These are phyloP conservation scores for Ogataea allantospora DNA, from an alignment of 805 yeast genomes.

Conservation along the genomic window DNA sequence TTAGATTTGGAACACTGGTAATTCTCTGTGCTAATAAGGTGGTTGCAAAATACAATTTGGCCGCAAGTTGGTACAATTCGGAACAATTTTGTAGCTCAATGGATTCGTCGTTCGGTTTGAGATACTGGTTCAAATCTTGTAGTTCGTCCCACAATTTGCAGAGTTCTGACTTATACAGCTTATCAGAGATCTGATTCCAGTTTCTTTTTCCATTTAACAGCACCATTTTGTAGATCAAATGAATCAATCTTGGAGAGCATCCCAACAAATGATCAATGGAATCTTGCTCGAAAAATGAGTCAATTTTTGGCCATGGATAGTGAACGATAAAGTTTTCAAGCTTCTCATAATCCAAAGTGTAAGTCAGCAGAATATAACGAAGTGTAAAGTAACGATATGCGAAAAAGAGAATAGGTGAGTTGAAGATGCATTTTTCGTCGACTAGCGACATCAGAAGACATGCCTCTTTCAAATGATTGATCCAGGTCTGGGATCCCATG, in stretches of 20 bases:
- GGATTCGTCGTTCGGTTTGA: conserved; percentile 1
- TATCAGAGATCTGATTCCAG: conserved; percentile 1
- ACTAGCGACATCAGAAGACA: conserved; percentile 27
- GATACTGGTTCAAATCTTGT: conserved; percentile 10
- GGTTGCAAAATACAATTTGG: conserved; percentile 21
- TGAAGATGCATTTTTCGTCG: conserved; percentile 3
- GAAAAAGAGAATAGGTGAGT: conserved; percentile 24
- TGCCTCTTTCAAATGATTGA: conserved; percentile 31
- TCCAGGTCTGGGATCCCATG: conserved; percentile 29
- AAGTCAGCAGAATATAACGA: conserved; percentile 27
- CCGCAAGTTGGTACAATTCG: conserved; percentile 20
- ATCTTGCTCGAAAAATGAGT: conserved; percentile 21
- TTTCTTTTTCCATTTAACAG: conserved; percentile 17
- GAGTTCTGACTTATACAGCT: conserved; percentile 7
- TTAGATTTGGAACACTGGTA: not conserved
- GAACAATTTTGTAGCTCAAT: conserved; percentile 22
- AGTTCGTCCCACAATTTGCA: conserved; percentile 14
- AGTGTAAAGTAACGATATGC: conserved; percentile 32
- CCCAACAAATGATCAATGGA: conserved; percentile 33
- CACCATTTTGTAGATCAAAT: conserved; percentile 23
- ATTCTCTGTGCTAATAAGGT: conserved; percentile 13
- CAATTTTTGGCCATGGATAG: conserved; percentile 29
- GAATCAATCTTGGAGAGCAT: conserved; percentile 31
- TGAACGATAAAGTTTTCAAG: conserved; percentile 14
- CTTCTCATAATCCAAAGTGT: conserved; percentile 25